phyloP scores from a whole-genome alignment of 169 alveolate genomes.

The Plasmodium ovale region DNA sequence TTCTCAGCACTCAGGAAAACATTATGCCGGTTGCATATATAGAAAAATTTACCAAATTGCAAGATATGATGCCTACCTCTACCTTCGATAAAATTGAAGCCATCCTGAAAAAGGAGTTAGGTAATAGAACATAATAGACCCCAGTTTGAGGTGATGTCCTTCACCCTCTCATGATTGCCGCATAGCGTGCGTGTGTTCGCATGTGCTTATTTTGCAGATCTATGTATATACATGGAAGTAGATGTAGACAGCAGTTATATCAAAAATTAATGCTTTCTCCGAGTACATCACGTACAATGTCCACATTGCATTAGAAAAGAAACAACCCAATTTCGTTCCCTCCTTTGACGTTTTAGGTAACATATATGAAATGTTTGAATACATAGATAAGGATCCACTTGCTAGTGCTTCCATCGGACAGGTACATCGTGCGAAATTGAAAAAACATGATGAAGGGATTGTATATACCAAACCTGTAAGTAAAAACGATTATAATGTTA shows the following conservation, averaged over 20 bases:
- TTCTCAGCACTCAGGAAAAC: conserved; percentile 92
- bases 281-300: background rate
- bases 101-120: conserved; percentile 87
- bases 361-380: conserved; percentile 74
- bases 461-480: background rate
- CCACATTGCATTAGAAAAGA: too few species aligned
- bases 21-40: conserved; percentile 91
- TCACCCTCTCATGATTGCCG: too few species aligned
- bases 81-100: conserved; percentile 82
- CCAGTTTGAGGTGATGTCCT: too few species aligned
- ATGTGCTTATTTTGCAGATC: too few species aligned
- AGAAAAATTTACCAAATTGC: conserved; percentile 88
- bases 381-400: conserved; percentile 84
- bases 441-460: conserved; percentile 15
- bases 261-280: too few species aligned
- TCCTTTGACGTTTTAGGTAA: background rate
- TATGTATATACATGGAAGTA: too few species aligned
- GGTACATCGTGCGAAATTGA: conserved; percentile 85
- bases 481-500: conserved; percentile 82
- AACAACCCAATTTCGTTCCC: too few species aligned
- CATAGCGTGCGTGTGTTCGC: too few species aligned
- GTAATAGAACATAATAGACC: conserved; percentile 74
- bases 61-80: conserved; percentile 92
- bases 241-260: too few species aligned
- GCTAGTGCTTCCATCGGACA: conserved; percentile 92